These are phyloP conservation scores for Ilyonectria robusta DNA, from an alignment of 2,329 filamentous ascomycete species.

Conservation along the genomic window DNA sequence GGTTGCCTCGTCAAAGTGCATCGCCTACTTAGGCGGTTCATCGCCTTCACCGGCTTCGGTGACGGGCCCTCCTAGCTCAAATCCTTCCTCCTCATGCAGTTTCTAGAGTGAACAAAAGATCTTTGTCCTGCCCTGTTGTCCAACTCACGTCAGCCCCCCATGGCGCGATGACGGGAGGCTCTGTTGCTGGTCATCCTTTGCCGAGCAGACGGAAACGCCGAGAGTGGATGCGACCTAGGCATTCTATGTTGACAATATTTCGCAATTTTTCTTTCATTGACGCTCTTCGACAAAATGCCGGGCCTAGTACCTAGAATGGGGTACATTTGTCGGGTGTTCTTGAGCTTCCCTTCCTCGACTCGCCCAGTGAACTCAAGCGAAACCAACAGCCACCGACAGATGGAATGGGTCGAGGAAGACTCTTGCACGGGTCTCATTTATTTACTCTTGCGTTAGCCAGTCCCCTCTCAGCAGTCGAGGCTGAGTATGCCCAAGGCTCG, in stretches of 20 bases:
- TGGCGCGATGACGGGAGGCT: neutral
- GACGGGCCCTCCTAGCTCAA: neutral
- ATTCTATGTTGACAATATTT: neutral
- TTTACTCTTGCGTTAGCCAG: neutral
- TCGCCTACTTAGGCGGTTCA: neutral
- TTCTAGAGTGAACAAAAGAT: constrained; percentile 9
- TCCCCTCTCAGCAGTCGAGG: constrained; percentile 6
- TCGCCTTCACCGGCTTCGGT: neutral
- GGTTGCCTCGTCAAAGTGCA: constrained; percentile 3
- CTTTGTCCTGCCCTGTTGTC: neutral
- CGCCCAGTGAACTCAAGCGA: neutral
- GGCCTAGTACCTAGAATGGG: neutral
- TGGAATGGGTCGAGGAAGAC: constrained; percentile 5
- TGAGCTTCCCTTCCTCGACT: neutral
- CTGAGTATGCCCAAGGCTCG: neutral
- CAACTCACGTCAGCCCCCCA: constrained; percentile 11
- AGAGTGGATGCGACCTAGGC: neutral
- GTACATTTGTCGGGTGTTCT: neutral
- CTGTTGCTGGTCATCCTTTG: neutral
- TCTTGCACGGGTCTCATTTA: constrained; percentile 1
- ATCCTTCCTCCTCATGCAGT: neutral
- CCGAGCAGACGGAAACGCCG: neutral
- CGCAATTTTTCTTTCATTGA: neutral
- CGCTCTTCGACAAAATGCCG: neutral
- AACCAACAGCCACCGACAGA: neutral